phyloP scores from a whole-genome alignment of 2,329 filamentous ascomycete genomes.

The Pseudocercospora musae region DNA sequence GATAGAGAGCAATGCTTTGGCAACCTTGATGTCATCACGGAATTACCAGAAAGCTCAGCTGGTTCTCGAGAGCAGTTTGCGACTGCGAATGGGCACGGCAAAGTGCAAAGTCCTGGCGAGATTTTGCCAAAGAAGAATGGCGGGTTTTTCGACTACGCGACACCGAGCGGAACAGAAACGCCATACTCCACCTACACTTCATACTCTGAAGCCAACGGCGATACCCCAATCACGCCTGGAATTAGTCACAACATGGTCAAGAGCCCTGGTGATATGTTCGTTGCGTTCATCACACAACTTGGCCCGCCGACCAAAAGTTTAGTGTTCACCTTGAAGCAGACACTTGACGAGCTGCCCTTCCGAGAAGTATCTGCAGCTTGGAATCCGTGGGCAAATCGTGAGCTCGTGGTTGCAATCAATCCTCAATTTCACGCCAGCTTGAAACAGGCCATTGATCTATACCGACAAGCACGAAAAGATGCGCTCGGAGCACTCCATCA shows the following conservation, averaged over 20 bases:
- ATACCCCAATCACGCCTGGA: constrained; percentile 3
- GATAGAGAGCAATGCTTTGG: constrained; percentile 24
- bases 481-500: constrained; percentile 78
- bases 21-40: constrained; percentile 43
- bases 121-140: constrained; percentile 4
- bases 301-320: constrained; percentile 95
- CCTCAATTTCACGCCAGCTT: constrained; percentile 78
- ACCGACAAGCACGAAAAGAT: constrained; percentile 69
- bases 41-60: constrained; percentile 34
- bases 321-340: constrained; percentile 85
- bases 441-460: constrained; percentile 74
- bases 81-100: constrained; percentile 5
- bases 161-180: constrained; percentile 15
- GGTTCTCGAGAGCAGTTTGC: background rate
- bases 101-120: background rate
- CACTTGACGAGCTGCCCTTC: constrained; percentile 84
- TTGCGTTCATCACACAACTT: constrained; percentile 80
- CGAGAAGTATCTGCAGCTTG: constrained; percentile 30
- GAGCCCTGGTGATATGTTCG: constrained; percentile 75
- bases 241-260: constrained; percentile 18
- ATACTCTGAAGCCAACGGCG: constrained; percentile 10
- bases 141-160: constrained; percentile 15
- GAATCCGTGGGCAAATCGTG: constrained; percentile 41
- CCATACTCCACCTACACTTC: constrained; percentile 17
- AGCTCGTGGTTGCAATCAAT: constrained; percentile 68